phyloP scores from a whole-genome alignment of 257 asterid species.

The Scutellaria galericulata region DNA sequence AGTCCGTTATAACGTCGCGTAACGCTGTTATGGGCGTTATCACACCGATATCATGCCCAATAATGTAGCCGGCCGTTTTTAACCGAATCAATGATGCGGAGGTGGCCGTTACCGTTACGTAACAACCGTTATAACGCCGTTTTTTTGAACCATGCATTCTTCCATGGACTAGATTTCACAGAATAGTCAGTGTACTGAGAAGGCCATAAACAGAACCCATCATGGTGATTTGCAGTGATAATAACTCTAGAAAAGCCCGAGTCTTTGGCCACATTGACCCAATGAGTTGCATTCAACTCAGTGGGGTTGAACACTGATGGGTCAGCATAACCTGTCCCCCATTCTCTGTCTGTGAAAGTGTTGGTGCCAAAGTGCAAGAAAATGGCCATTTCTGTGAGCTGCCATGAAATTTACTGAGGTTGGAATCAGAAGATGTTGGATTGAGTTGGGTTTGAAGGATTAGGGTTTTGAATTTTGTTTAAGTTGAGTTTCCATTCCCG shows the following conservation, averaged over 20 bases:
- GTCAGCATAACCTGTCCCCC: slow-evolving; percentile 90
- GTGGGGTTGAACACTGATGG: slow-evolving; percentile 78
- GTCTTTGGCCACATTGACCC: slow-evolving; percentile 79
- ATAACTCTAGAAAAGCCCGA: slow-evolving; percentile 70
- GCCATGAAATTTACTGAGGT: slow-evolving; percentile 90
- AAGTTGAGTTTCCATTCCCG: no score
- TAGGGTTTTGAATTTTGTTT: no score
- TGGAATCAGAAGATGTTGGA: slow-evolving; percentile 64
- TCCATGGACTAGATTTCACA: slow-evolving; percentile 84
- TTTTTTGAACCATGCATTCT: no score
- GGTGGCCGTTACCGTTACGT: no score
- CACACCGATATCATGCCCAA: no score
- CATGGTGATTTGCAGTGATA: slow-evolving; percentile 91
- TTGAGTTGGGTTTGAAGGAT: no score
- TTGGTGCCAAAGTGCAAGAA: slow-evolving; percentile 92
- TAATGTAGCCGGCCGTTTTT: no score
- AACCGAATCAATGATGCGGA: no score
- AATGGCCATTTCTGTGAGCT: slow-evolving; percentile 84
- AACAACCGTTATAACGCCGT: no score
- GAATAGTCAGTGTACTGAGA: slow-evolving; percentile 85
- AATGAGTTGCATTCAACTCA: slow-evolving; percentile 75
- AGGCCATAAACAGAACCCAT: slow-evolving; percentile 97
- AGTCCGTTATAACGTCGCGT: no score
- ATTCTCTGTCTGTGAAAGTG: slow-evolving; percentile 79
- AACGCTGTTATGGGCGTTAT: no score